Evolutionary conservation across 2,329 filamentous ascomycete species (phyloP), one percentile per base, ranked within the genome.

Genomic region (Fusarium sterilihyphosum): DNA sequence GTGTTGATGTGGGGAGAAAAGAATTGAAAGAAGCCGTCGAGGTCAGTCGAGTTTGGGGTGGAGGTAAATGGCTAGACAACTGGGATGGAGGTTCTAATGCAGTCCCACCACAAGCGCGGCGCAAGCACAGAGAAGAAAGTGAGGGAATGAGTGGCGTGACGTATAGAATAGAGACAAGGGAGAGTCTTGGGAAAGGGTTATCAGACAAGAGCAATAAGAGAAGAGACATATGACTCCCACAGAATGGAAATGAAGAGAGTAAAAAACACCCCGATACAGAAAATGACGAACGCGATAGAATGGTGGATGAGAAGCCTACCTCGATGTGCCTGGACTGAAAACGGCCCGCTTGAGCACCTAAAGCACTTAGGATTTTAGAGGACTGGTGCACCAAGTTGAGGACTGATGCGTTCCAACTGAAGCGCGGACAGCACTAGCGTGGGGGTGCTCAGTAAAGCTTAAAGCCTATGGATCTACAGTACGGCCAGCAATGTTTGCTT

Each of bases 141-240:
- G 67, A 61, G 67, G 65, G 59, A 29, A 67, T 47, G 57, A 62
- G 72, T 74, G 72, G 72, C 72, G 72, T 73, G 72, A 75, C 69
- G 57, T 69, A 50, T 14, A 58, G 40, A 61, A 53, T 38, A 54
- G 22, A 33, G 18, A 49, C 24, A 60, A 63, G 46, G 57, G 67
- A 70, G 61, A 47, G 56, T 22, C 50, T 60, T 47, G 47, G 24
- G 57, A 26, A 49, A 61, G 46, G 43, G 33, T 56, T 67, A 50
- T 47, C 56, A 33, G 43, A 41, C 44, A 49, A 64, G 41, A 26
- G 31, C 24, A 38, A 50, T 35, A 54, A 73, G 53, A 64, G 35
- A 47, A 52, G 47, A 59, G 16, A 47, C 44, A 44, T 41, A 58
- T 46, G 9, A 52, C 38, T 20, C 43, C 29, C 12, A 52, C 49